Conservation (phyloP, 495 filamentous ascomycete genomes). For the Poronia punctata region DNA sequence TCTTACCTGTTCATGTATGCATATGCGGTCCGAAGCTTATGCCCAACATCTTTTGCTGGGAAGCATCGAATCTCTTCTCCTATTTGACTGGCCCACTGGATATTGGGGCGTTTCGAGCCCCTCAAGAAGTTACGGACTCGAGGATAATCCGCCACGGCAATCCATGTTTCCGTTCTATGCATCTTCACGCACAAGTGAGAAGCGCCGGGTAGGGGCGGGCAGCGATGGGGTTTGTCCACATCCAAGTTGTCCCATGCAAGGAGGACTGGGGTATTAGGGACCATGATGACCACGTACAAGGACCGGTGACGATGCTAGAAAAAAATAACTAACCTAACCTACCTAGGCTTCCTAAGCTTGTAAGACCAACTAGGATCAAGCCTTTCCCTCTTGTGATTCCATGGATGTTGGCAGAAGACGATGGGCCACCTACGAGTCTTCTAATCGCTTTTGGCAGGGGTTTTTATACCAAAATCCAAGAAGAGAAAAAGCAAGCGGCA, state of each 20-base stretch:
- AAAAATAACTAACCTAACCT: slow-evolving; percentile 1
- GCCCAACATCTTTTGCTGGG: slow-evolving; percentile 4
- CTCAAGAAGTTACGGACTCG: slow-evolving; percentile 1
- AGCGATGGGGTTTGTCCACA: background rate
- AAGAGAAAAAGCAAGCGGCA: too few species aligned
- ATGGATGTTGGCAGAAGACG: too few species aligned
- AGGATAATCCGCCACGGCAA: slow-evolving; percentile 1
- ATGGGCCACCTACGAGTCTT: too few species aligned
- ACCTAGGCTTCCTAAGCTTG: too few species aligned
- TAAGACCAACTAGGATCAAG: too few species aligned
- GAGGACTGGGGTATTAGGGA: slow-evolving; percentile 1
- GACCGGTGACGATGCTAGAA: background rate
- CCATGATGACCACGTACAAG: background rate
- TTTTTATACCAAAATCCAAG: too few species aligned
- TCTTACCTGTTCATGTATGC: slow-evolving; percentile 1
- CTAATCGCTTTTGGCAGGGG: too few species aligned
- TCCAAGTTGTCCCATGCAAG: slow-evolving; percentile 3
- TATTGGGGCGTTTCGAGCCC: background rate
- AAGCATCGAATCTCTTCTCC: background rate
- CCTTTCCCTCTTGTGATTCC: too few species aligned
- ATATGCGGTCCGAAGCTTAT: slow-evolving; percentile 6
- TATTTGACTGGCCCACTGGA: too few species aligned
- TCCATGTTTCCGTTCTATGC: slow-evolving; percentile 2
- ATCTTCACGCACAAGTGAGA: slow-evolving; percentile 3
- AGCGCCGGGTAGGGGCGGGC: slow-evolving; percentile 4